Conservation (phyloP, 2,329 filamentous ascomycete genomes). For the Colletotrichum sp. region DNA sequence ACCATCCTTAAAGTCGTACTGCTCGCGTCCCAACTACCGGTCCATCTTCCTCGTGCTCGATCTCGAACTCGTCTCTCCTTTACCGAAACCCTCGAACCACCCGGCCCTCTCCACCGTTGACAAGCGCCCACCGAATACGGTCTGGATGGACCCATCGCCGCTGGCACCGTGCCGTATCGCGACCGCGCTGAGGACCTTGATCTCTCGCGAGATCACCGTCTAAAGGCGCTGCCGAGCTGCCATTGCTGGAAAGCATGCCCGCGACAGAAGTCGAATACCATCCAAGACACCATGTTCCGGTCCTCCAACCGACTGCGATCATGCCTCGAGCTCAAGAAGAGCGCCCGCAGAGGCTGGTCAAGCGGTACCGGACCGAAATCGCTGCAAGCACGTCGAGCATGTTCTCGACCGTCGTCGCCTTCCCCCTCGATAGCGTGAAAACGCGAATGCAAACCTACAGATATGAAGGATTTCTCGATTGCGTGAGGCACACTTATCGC, state of each 20-base stretch:
- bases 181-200: slow-evolving; percentile 66
- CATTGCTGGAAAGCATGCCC: slow-evolving; percentile 40
- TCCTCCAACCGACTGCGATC: slow-evolving; percentile 42
- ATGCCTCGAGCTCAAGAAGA: slow-evolving; percentile 40
- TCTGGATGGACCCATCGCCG: slow-evolving; percentile 20
- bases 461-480: slow-evolving; percentile 76
- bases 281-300: slow-evolving; percentile 49
- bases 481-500: slow-evolving; percentile 76
- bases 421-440: slow-evolving; percentile 88
- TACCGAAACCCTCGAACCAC: background rate
- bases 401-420: slow-evolving; percentile 80
- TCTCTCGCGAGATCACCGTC: slow-evolving; percentile 55
- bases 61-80: background rate
- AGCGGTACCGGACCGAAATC: slow-evolving; percentile 81
- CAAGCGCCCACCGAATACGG: background rate
- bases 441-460: slow-evolving; percentile 89
- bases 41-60: background rate
- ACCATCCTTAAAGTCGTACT: background rate
- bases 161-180: slow-evolving; percentile 45
- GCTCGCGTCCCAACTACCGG: background rate
- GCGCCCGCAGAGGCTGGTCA: slow-evolving; percentile 58
- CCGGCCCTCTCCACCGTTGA: background rate
- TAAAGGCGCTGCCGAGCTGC: slow-evolving; percentile 44
- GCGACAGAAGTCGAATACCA: slow-evolving; percentile 37
- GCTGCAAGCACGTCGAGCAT: slow-evolving; percentile 79